Base-by-base conservation (phyloP, 805 yeast genomes). In the Yarrowia yakushimensis region DNA sequence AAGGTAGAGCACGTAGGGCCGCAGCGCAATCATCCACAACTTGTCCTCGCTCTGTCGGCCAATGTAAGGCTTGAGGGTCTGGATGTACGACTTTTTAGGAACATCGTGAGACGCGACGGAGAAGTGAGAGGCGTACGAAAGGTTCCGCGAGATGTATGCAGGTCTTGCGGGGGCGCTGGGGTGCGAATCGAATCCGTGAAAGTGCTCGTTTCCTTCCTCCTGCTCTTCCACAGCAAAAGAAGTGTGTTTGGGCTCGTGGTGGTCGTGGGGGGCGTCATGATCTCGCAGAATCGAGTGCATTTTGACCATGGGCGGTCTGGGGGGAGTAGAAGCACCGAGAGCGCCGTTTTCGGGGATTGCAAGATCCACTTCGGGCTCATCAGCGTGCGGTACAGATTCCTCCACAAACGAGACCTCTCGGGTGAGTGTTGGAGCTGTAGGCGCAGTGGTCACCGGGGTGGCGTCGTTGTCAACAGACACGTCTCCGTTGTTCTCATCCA, bases 1-100 rank as follows among this genome's bases (percentile, higher is more conserved):
- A 5, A 67, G 60, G 27, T 73, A 68, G 5, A 84, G 75, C 25
- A 79, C 76, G 64, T 84, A 77, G 1, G 88, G 88, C 43, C 88
- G 73, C 18, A 81, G 65, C 12, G 81, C 79, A 7, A 83, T 80
- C 80, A 77, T 79, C 81, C 82, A 80, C 82, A 83, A 81, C 60
- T 77, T 73, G 65, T 82, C 85, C 4, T 67, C 64, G 1, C 82
- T 72, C 63, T 80, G 81, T 36, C 83, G 73, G 15, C 88, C 88
- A 12, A 80, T 76, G 62, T 72, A 77, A 3, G 84, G 54, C 7
- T 76, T 69, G 22, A 84, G 70, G 28, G 78, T 72, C 33, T 74
- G 66, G 3, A 64, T 50, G 66, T 68, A 77, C 6, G 76, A 69
- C 57, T 67, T 66, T 55, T 60, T 66, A 18, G 61, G 61, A 18